A percentile compares a stretch with the other conserved stretches of the same genome.
Conservation (phyloP, 2,329 filamentous ascomycete genomes). For the Bipolaris oryzae region DNA sequence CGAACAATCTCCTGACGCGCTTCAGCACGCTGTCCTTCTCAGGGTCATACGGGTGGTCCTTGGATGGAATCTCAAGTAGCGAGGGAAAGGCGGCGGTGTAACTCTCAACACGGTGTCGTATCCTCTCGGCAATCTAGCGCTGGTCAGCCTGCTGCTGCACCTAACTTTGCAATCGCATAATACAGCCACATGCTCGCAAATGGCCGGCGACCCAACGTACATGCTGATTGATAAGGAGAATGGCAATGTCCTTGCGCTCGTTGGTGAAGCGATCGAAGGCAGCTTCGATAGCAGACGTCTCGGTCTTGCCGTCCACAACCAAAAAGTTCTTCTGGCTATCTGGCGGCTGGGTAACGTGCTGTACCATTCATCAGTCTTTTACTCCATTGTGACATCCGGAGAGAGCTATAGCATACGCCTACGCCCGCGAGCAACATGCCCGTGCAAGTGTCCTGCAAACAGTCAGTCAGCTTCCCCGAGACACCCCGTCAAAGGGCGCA, state of each 20-base stretch:
- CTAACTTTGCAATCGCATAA: not conserved
- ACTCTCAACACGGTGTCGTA: constrained; percentile 86
- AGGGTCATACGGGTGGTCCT: constrained; percentile 98
- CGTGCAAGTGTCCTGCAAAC: constrained; percentile 84
- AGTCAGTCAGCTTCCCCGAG: constrained; percentile 27
- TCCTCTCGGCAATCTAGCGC: constrained; percentile 84
- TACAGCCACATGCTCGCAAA: not conserved
- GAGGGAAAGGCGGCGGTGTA: constrained; percentile 97
- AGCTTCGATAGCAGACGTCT: constrained; percentile 82
- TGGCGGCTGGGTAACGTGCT: constrained; percentile 91
- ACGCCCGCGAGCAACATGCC: constrained; percentile 94
- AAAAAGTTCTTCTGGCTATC: constrained; percentile 97
- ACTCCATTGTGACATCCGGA: not conserved
- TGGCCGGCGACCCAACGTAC: constrained; percentile 57
- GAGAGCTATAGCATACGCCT: constrained; percentile 67
- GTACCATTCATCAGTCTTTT: constrained; percentile 12
- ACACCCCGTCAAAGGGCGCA: not conserved
- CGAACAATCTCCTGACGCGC: constrained; percentile 76
- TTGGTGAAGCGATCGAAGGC: constrained; percentile 89
- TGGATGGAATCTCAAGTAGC: constrained; percentile 94
- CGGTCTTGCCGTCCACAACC: constrained; percentile 92
- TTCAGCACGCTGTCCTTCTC: constrained; percentile 98
- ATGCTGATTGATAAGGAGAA: constrained; percentile 97
- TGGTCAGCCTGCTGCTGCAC: constrained; percentile 12
- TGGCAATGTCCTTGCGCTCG: constrained; percentile 94